A percentile compares a stretch with the other conserved stretches of the same genome.
Conservation (phyloP, 2,329 filamentous ascomycete genomes). For the Balansia obtecta region DNA sequence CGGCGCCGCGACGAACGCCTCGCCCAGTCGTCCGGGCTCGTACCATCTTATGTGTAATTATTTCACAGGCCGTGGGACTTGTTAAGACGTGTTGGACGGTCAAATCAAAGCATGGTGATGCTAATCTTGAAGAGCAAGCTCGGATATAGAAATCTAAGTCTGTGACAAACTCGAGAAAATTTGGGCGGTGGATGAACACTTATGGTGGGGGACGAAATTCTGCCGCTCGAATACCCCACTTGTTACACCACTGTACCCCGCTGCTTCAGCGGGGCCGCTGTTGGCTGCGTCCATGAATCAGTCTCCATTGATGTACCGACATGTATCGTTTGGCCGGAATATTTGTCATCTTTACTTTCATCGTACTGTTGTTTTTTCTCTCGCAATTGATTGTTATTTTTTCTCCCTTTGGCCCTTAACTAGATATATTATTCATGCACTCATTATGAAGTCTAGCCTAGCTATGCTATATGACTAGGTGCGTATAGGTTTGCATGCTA, state of each 20-base stretch:
- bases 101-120: no score
- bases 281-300: neutral
- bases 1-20: constrained; percentile 19
- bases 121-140: neutral
- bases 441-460: no score
- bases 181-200: constrained; percentile 13
- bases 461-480: no score
- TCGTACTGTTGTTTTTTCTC: no score
- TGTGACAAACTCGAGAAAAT: constrained; percentile 9
- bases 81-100: no score
- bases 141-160: neutral
- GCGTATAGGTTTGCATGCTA: no score
- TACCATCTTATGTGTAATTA: constrained; percentile 15
- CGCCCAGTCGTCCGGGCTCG: constrained; percentile 20
- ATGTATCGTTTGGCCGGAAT: no score
- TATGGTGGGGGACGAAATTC: constrained; percentile 22
- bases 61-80: neutral
- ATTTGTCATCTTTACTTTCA: no score
- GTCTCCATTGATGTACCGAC: no score
- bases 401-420: no score
- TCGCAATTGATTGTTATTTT: no score
- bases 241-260: neutral
- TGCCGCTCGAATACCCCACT: constrained; percentile 12
- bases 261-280: neutral
- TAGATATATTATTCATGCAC: no score